These are phyloP conservation scores for Hypoxylon sp. DNA, from an alignment of 2,329 filamentous ascomycete species.

Conservation along the genomic window DNA sequence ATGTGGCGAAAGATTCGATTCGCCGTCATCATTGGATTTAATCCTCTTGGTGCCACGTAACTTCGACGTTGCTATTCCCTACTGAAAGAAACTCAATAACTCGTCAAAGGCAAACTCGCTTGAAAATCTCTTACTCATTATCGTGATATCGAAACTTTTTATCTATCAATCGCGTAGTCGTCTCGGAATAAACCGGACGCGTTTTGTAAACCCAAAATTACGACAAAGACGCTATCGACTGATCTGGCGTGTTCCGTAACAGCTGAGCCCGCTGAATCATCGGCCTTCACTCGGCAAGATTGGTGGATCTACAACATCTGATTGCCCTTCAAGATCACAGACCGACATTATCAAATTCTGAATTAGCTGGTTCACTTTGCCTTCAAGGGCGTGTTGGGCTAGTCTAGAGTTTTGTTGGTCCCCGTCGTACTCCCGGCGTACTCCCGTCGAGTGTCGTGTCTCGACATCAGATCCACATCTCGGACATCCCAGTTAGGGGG, in stretches of 20 bases:
- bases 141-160: constrained; percentile 16
- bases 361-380: constrained; percentile 13
- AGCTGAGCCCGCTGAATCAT: constrained; percentile 37
- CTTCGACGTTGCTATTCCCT: constrained; percentile 1
- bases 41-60: constrained; percentile 1
- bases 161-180: constrained; percentile 18
- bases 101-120: neutral
- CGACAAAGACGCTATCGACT: constrained; percentile 30
- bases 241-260: constrained; percentile 44
- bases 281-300: constrained; percentile 39
- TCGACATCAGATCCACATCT: constrained; percentile 35
- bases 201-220: constrained; percentile 10
- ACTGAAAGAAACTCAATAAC: neutral
- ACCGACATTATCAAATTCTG: constrained; percentile 35
- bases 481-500: constrained; percentile 17
- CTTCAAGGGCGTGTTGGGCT: constrained; percentile 12
- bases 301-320: constrained; percentile 42
- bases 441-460: constrained; percentile 18
- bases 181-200: constrained; percentile 41
- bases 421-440: neutral
- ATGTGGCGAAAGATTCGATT: constrained; percentile 33
- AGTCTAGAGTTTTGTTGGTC: constrained; percentile 19
- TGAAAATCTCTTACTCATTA: constrained; percentile 13
- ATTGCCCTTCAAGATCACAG: constrained; percentile 31
- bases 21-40: constrained; percentile 17